These are phyloP conservation scores for Xylariaceae sp. DNA, from an alignment of 2,329 filamentous ascomycete species.

Conservation along the genomic window DNA sequence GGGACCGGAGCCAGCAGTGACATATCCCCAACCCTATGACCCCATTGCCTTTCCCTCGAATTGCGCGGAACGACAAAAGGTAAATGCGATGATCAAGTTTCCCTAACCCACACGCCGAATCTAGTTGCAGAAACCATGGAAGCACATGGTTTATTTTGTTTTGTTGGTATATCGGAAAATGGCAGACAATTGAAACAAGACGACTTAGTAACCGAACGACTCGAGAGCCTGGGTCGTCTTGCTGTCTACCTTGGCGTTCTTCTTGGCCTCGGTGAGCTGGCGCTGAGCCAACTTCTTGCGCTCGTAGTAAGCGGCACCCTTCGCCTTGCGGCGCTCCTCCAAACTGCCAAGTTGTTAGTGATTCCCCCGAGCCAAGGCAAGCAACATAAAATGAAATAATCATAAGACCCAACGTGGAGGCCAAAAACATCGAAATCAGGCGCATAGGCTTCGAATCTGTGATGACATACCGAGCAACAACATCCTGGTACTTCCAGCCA, in stretches of 20 bases:
- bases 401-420: background rate
- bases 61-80: slow-evolving; percentile 31
- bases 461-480: slow-evolving; percentile 82
- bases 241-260: slow-evolving; percentile 78
- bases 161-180: slow-evolving; percentile 30
- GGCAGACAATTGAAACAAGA: slow-evolving; percentile 29
- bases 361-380: background rate
- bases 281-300: slow-evolving; percentile 96
- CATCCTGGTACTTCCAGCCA: slow-evolving; percentile 99
- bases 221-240: slow-evolving; percentile 87
- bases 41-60: slow-evolving; percentile 32
- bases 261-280: slow-evolving; percentile 89
- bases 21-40: slow-evolving; percentile 30
- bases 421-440: background rate
- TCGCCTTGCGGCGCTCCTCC: slow-evolving; percentile 99
- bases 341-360: slow-evolving; percentile 56
- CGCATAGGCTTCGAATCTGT: background rate
- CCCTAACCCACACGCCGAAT: slow-evolving; percentile 35
- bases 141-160: slow-evolving; percentile 27
- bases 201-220: slow-evolving; percentile 78
- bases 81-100: slow-evolving; percentile 34
- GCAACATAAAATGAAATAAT: background rate
- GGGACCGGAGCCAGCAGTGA: slow-evolving; percentile 32
- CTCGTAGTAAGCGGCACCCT: slow-evolving; percentile 98
- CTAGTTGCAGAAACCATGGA: slow-evolving; percentile 33